Conservation (phyloP, 441 rosid species). For the Pelargonium cotyledonis region DNA sequence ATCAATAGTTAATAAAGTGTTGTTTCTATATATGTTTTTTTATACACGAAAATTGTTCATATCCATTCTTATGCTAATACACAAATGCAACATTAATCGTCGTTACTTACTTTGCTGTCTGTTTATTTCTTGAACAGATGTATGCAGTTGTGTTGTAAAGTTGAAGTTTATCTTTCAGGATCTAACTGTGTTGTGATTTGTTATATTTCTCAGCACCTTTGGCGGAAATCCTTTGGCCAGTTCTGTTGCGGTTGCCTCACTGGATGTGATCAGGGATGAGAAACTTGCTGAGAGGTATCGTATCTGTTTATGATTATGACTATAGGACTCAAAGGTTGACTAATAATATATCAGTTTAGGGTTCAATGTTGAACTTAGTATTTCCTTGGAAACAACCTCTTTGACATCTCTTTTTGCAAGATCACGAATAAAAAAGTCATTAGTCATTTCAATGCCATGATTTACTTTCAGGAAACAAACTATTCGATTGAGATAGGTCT, state of each 20-base stretch:
- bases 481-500: too few species aligned
- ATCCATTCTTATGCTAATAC: too few species aligned
- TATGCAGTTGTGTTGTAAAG: conserved; percentile 1
- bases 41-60: too few species aligned
- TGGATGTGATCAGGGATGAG: conserved; percentile 71
- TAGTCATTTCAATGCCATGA: too few species aligned
- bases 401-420: background rate
- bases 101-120: background rate
- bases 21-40: too few species aligned
- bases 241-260: conserved; percentile 82
- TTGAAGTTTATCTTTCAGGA: conserved; percentile 10
- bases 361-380: background rate
- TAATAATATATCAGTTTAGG: background rate
- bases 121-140: background rate
- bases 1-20: too few species aligned
- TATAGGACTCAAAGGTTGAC: background rate
- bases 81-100: too few species aligned
- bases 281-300: conserved; percentile 69
- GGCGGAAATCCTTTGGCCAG: conserved; percentile 96
- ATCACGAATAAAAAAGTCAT: too few species aligned
- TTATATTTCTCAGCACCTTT: conserved; percentile 57
- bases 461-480: too few species aligned
- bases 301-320: conserved; percentile 8
- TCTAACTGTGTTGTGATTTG: conserved; percentile 18
- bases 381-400: background rate